Conservation (phyloP, 805 yeast genomes). For the Hanseniaspora pseudoguilliermondii region DNA sequence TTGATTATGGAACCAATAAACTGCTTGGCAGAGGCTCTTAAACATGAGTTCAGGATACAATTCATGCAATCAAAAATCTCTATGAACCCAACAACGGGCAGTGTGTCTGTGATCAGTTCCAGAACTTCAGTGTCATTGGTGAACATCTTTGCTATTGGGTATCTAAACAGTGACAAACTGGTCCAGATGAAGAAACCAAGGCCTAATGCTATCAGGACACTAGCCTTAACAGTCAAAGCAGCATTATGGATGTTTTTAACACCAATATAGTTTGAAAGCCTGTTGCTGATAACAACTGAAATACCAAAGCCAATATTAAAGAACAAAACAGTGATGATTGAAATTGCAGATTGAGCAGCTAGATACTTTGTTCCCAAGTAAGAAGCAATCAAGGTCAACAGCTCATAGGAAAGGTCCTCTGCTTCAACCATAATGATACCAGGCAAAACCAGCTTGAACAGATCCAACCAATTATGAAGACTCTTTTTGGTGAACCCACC, state of each 20-base stretch:
- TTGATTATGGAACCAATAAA: conserved; percentile 62
- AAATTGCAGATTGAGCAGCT: conserved; percentile 64
- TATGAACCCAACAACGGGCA: conserved; percentile 53
- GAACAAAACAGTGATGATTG: conserved; percentile 50
- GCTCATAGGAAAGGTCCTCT: conserved; percentile 62
- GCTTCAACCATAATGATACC: conserved; percentile 73
- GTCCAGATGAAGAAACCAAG: conserved; percentile 1
- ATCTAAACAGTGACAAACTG: conserved; percentile 22
- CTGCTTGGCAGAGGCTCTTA: conserved; percentile 81
- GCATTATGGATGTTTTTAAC: conserved; percentile 39
- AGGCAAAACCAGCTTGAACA: conserved; percentile 50
- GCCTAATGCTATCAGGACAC: conserved; percentile 37
- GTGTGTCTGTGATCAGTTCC: conserved; percentile 34
- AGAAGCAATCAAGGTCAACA: conserved; percentile 56
- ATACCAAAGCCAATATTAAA: conserved; percentile 69
- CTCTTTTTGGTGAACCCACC: conserved; percentile 42
- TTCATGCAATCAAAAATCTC: conserved; percentile 62
- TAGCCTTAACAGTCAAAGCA: conserved; percentile 31
- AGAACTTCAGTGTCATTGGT: conserved; percentile 50
- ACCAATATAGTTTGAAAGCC: conserved; percentile 63
- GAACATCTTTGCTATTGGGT: conserved; percentile 43
- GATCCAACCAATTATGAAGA: conserved; percentile 45
- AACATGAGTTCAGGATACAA: conserved; percentile 64
- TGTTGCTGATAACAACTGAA: conserved; percentile 57
- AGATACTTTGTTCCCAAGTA: conserved; percentile 55